A percentile compares a stretch with the other conserved stretches of the same genome.
Evolutionary conservation across 352 stramenopile species (phyloP).

Genomic region (Poterioochromonas sp.): DNA sequence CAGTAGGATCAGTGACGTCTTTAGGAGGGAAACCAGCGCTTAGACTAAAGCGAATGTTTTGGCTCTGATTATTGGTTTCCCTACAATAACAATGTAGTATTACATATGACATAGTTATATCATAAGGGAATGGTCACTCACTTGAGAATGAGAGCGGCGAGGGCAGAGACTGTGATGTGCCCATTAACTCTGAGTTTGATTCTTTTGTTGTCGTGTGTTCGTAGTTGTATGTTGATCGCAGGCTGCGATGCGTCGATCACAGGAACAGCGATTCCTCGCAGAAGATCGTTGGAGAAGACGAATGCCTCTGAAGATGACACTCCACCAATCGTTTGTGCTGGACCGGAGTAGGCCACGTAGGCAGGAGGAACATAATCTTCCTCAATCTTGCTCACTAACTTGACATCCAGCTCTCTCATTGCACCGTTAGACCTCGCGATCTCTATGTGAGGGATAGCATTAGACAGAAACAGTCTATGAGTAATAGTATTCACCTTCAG

Average conservation of each 20-base stretch:
- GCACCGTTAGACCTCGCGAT: neutral
- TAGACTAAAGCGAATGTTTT: neutral
- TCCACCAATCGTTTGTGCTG: neutral
- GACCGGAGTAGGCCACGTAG: constrained; percentile 7
- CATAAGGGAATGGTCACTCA: no score
- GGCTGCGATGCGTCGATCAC: neutral
- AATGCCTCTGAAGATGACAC: neutral
- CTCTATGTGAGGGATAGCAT: no score
- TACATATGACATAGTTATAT: no score
- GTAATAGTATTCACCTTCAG: neutral
- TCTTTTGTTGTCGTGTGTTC: neutral
- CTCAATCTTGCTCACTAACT: neutral
- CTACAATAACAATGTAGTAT: no score
- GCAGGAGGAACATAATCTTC: constrained; percentile 1
- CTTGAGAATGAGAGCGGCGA: neutral
- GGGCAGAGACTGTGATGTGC: neutral
- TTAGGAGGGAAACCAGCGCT: neutral
- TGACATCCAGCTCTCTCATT: neutral
- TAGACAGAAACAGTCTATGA: no score
- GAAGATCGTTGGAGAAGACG: neutral
- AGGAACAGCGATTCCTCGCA: neutral
- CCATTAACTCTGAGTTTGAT: neutral
- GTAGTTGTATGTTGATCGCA: neutral
- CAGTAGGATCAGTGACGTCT: neutral
- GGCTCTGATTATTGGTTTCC: no score